These are phyloP conservation scores for Scheffersomyces lignosus DNA, from an alignment of 805 yeast species.

Conservation along the genomic window DNA sequence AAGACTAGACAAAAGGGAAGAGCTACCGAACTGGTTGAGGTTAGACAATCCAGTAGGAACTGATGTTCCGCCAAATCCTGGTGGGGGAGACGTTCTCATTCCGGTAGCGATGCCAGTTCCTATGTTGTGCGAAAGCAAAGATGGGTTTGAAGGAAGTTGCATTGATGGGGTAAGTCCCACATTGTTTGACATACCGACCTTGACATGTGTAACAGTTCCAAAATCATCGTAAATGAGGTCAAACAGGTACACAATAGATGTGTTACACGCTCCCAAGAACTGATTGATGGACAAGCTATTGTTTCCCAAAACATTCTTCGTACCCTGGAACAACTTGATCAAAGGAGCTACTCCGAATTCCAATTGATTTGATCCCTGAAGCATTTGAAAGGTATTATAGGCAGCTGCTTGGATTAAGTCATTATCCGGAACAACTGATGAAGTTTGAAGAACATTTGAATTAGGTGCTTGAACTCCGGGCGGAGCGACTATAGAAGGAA, in stretches of 20 bases:
- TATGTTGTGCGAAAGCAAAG: not conserved
- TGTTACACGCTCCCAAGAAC: constrained; percentile 26
- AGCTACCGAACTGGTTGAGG: not conserved
- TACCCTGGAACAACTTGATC: constrained; percentile 30
- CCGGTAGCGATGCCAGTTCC: not conserved
- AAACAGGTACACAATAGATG: constrained; percentile 32
- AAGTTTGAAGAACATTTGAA: not conserved
- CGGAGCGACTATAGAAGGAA: not conserved
- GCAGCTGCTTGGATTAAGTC: constrained; percentile 45
- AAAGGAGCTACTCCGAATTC: constrained; percentile 38
- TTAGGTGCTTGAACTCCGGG: not conserved
- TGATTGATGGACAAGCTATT: constrained; percentile 30
- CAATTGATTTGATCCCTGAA: constrained; percentile 36
- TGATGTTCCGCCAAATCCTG: constrained; percentile 12
- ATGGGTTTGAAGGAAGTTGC: not conserved
- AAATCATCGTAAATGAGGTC: constrained; percentile 47
- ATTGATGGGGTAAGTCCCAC: not conserved
- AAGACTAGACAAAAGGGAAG: not conserved
- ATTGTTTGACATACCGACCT: constrained; percentile 19
- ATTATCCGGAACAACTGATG: constrained; percentile 18
- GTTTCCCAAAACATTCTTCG: constrained; percentile 28
- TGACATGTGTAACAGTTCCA: constrained; percentile 45
- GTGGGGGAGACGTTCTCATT: constrained; percentile 10
- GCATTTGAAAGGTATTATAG: constrained; percentile 35
- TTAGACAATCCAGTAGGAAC: not conserved